A percentile compares a stretch with the other conserved stretches of the same genome.
Conservation (phyloP, 1,139 yeast genomes). For the Spathaspora sp. region DNA sequence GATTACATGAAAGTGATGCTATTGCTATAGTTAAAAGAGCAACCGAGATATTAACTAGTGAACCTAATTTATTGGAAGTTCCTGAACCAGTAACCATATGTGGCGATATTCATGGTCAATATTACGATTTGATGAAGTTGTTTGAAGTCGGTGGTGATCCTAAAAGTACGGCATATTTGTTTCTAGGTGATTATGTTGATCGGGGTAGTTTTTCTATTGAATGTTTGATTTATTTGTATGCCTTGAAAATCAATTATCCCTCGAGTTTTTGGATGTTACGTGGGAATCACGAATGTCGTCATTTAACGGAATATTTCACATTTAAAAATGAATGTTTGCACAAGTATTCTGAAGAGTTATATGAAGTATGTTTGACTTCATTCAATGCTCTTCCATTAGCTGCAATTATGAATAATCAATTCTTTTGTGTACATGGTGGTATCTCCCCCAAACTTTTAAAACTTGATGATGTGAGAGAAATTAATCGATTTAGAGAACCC, state of each 20-base stretch:
- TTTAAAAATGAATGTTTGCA: slow-evolving; percentile 89
- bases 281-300: slow-evolving; percentile 96
- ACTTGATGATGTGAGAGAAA: slow-evolving; percentile 64
- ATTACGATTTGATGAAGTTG: slow-evolving; percentile 82
- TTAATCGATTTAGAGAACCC: slow-evolving; percentile 87
- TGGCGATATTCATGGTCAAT: slow-evolving; percentile 97
- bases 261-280: slow-evolving; percentile 77
- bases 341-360: slow-evolving; percentile 69
- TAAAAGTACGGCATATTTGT: slow-evolving; percentile 68
- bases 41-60: slow-evolving; percentile 62
- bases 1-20: slow-evolving; percentile 73
- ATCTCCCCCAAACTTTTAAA: slow-evolving; percentile 79
- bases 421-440: slow-evolving; percentile 98
- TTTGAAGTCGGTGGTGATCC: slow-evolving; percentile 97
- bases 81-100: slow-evolving; percentile 96
- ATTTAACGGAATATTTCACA: slow-evolving; percentile 90
- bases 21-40: slow-evolving; percentile 65
- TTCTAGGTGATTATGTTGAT: slow-evolving; percentile 95
- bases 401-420: slow-evolving; percentile 91
- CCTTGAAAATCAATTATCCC: slow-evolving; percentile 80
- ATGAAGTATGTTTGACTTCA: slow-evolving; percentile 74
- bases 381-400: slow-evolving; percentile 91
- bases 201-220: slow-evolving; percentile 92
- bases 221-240: slow-evolving; percentile 76
- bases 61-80: slow-evolving; percentile 77